These are phyloP conservation scores for Kluyveromyces sp. DNA, from an alignment of 1,139 yeast species.

Conservation along the genomic window DNA sequence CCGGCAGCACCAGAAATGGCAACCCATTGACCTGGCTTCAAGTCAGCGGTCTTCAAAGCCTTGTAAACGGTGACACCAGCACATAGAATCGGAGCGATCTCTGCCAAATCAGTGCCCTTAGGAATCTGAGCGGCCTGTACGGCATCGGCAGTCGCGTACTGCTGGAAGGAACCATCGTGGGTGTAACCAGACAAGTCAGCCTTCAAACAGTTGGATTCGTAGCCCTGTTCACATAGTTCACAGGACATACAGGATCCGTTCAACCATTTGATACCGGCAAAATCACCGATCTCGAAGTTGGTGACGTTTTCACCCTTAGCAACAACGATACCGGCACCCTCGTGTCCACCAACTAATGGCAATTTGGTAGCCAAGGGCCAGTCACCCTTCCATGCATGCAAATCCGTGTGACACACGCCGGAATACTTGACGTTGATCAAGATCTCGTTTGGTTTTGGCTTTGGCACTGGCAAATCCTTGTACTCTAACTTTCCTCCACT, in stretches of 20 bases:
- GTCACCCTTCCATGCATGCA: constrained; percentile 68
- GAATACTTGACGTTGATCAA: constrained; percentile 58
- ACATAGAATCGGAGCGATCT: constrained; percentile 56
- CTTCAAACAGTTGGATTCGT: constrained; percentile 51
- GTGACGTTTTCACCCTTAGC: constrained; percentile 51
- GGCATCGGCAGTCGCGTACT: constrained; percentile 62
- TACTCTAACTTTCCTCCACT: constrained; percentile 45
- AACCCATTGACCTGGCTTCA: constrained; percentile 55
- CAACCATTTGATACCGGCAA: constrained; percentile 61
- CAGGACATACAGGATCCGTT: constrained; percentile 57
- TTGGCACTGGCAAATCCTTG: constrained; percentile 55
- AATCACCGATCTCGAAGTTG: constrained; percentile 56
- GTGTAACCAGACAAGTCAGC: constrained; percentile 64
- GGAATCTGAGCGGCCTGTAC: constrained; percentile 60
- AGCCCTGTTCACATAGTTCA: constrained; percentile 49
- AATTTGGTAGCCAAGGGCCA: constrained; percentile 57
- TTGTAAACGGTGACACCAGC: constrained; percentile 66
- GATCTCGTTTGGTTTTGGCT: constrained; percentile 53
- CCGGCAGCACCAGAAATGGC: constrained; percentile 63
- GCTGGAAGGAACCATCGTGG: constrained; percentile 63
- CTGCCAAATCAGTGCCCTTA: constrained; percentile 49
- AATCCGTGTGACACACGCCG: constrained; percentile 65
- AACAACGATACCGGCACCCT: constrained; percentile 63
- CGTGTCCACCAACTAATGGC: constrained; percentile 66
- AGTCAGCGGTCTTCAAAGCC: constrained; percentile 55